Conservation (phyloP, 2,329 filamentous ascomycete species). For the Aspergillus sp. region DNA sequence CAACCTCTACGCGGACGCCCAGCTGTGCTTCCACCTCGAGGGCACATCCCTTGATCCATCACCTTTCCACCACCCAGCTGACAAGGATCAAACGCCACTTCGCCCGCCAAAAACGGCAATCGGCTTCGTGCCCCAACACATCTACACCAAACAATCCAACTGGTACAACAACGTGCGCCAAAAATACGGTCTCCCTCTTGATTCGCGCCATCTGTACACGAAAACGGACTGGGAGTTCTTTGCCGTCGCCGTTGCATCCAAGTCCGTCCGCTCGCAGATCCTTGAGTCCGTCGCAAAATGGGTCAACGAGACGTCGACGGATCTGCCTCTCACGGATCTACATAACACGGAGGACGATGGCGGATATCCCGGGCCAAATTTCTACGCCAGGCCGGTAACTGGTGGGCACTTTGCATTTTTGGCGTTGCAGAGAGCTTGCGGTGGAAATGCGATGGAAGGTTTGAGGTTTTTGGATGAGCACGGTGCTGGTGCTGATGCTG, state of each 20-base stretch:
- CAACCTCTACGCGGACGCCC: slow-evolving; percentile 76
- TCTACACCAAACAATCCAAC: slow-evolving; percentile 76
- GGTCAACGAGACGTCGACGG: slow-evolving; percentile 79
- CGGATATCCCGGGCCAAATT: slow-evolving; percentile 70
- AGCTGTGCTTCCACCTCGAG: slow-evolving; percentile 75
- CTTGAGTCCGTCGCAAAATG: slow-evolving; percentile 72
- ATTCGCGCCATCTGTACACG: slow-evolving; percentile 78
- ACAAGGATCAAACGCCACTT: slow-evolving; percentile 29
- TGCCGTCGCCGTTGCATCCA: slow-evolving; percentile 73
- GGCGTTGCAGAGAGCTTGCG: slow-evolving; percentile 77
- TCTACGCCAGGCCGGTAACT: slow-evolving; percentile 80
- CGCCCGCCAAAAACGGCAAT: slow-evolving; percentile 27
- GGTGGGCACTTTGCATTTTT: slow-evolving; percentile 85
- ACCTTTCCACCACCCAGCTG: slow-evolving; percentile 15
- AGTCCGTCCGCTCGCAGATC: slow-evolving; percentile 67
- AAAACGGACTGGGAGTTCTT: slow-evolving; percentile 94
- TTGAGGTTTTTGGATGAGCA: slow-evolving; percentile 50
- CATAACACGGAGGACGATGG: slow-evolving; percentile 78
- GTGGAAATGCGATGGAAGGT: slow-evolving; percentile 62
- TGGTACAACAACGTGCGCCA: slow-evolving; percentile 81
- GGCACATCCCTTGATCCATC: slow-evolving; percentile 35
- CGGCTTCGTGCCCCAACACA: slow-evolving; percentile 68
- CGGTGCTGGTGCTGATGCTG: slow-evolving; percentile 12
- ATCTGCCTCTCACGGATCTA: slow-evolving; percentile 76
- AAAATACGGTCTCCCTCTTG: slow-evolving; percentile 77